Evolutionary conservation across 2,329 filamentous ascomycete genomes (phyloP), one percentile per base, ranked within the genome.

Genomic region (Xylaria sp.): DNA sequence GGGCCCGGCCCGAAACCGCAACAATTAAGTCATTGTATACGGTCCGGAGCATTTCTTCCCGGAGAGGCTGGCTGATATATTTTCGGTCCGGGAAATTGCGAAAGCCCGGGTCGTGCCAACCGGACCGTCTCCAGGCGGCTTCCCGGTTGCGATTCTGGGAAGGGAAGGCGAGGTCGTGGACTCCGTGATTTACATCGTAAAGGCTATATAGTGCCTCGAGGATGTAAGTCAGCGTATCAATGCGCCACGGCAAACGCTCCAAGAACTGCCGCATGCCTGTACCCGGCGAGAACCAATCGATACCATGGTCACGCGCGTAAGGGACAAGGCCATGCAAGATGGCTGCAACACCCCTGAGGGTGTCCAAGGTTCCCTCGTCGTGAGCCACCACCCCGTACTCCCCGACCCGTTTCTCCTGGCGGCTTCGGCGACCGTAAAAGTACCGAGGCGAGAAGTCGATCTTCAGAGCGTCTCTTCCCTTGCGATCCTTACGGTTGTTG

Each of bases 201-300:
- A 67, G 17, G 7, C 59, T 60, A 4, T 57, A 56, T 4, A 65
- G 53, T 0, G 56, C 54, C 43, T 61, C 56, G 4, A 69, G 21
- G 6, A 69, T 65, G 0, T 43, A 47, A 0, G 50, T 39, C 1
- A 66, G 20, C 0, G 63, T 52, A 1, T 59, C 59, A 2, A 64
- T 7, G 39, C 0, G 39, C 26, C 41, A 64, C 63, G 0, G 67
- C 0, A 69, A 42, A 2, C 62, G 52, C 16, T 71, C 63, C 0
- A 71, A 57, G 37, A 60, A 71, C 1, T 60, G 38, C 1, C 66
- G 49, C 54, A 70, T 66, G 1, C 59, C 64, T 1, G 59, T 63
- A 0, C 67, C 68, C 0, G 61, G 60, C 0, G 54, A 56, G 17
- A 66, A 61, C 11, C 66, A 58, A 8, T 69, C 62, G 11, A 69